Evolutionary conservation across 352 stramenopile genomes (phyloP), one percentile per base, ranked within the genome.

Genomic region (Aphanomyces stellatus): DNA sequence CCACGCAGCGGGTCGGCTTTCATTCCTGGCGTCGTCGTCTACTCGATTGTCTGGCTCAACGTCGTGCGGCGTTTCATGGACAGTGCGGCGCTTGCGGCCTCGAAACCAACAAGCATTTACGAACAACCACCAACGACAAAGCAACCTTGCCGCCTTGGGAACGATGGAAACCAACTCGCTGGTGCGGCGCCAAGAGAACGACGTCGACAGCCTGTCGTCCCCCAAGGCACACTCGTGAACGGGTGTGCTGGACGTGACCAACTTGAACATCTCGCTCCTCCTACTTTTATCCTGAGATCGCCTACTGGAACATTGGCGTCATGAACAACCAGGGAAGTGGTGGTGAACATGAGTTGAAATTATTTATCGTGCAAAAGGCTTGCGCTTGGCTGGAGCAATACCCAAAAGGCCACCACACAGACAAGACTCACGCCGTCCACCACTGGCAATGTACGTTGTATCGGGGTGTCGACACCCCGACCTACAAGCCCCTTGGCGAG

Each of bases 371-470:
- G n/a, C 69, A 65, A 22, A 56, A 78, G 1, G 70, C 70, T 0
- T 87, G 79, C 34, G 53, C 60, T 1, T 85, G 77, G 77, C 65
- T 85, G 19, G 25, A 69, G 4, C 49, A 62, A 33, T 82, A 75
- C 31, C 77, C 79, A 0, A 28, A 78, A 6, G 77, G 79, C 43
- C 65, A 87, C 48, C 83, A 84, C 56, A 87, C 75, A 0, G 51
- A 49, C 31, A 73, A 74, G 3, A 85, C 77, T 3, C 69, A 78
- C 40, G 76, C 76, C 24, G 74, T 68, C 2, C 79, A 82, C 51
- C 79, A 82, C 53, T 84, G 74, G 77, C 76, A 85, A 65, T 87
- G 77, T 62, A 84, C 77, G 34, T 85, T 75, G 79, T 84, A 77
- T 30, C 43, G 59, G 35, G 76, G 77, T 22, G 75, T 77, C 11